phyloP scores from a whole-genome alignment of 495 filamentous ascomycete species.

The Hyaloscypha hepaticicola region DNA sequence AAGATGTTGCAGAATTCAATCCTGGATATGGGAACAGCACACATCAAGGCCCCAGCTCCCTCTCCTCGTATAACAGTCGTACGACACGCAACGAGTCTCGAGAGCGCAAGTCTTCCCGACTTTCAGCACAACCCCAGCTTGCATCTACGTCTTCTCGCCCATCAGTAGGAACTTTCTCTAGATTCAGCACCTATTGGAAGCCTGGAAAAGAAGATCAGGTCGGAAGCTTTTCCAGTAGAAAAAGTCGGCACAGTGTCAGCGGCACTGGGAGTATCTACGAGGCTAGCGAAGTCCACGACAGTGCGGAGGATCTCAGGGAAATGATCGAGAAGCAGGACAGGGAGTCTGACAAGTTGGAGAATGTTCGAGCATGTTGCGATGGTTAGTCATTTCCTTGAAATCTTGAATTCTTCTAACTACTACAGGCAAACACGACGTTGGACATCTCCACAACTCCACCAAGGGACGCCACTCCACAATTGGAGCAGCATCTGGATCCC shows the following conservation, averaged over 20 bases:
- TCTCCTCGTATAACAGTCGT: conserved; percentile 82
- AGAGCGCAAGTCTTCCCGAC: conserved; percentile 44
- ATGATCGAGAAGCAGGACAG: conserved; percentile 73
- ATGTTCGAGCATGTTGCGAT: conserved; percentile 96
- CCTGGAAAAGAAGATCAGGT: conserved; percentile 9
- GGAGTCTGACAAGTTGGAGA: conserved; percentile 78
- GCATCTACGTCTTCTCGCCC: conserved; percentile 27
- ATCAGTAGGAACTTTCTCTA: conserved; percentile 36
- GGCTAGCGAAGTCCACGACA: conserved; percentile 68
- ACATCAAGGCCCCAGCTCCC: conserved; percentile 58
- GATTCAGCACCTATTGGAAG: conserved; percentile 38
- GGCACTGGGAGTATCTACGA: conserved; percentile 58
- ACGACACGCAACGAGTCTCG: conserved; percentile 61
- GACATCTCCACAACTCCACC: conserved; percentile 47
- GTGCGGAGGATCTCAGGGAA: conserved; percentile 74
- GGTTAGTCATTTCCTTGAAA: conserved; percentile 52
- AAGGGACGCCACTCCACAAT: conserved; percentile 35
- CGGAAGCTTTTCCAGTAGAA: conserved; percentile 26
- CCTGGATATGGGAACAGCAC: conserved; percentile 59
- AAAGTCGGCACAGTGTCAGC: conserved; percentile 28
- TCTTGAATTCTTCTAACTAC: conserved; percentile 11
- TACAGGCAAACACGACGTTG: conserved; percentile 74
- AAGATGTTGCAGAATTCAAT: conserved; percentile 91
- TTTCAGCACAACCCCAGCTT: conserved; percentile 30
- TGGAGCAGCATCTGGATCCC: conserved; percentile 10